Conservation (phyloP, 352 stramenopile species). For the Phytophthora megakarya region DNA sequence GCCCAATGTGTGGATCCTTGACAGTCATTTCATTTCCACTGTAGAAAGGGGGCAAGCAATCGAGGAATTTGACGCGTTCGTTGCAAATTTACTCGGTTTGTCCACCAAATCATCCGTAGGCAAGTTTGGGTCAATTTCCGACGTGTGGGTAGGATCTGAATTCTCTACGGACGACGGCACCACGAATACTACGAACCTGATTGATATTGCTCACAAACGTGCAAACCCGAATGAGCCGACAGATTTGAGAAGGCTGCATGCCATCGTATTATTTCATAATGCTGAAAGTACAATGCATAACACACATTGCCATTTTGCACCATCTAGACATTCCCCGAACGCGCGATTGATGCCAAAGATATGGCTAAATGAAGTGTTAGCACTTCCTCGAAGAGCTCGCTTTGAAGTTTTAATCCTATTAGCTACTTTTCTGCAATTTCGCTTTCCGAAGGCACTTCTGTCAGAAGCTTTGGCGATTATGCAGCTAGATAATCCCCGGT, state of each 20-base stretch:
- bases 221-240: slow-evolving; percentile 5
- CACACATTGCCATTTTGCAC: slow-evolving; percentile 45
- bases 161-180: background rate
- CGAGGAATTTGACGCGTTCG: slow-evolving; percentile 48
- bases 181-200: slow-evolving; percentile 9
- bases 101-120: background rate
- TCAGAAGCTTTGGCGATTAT: slow-evolving; percentile 52
- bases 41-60: slow-evolving; percentile 45
- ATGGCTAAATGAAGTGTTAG: slow-evolving; percentile 36
- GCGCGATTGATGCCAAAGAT: slow-evolving; percentile 42
- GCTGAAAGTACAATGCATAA: slow-evolving; percentile 54
- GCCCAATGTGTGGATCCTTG: slow-evolving; percentile 61
- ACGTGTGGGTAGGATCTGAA: slow-evolving; percentile 38
- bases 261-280: slow-evolving; percentile 54
- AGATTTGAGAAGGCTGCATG: slow-evolving; percentile 48
- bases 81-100: slow-evolving; percentile 28
- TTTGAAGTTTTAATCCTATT: slow-evolving; percentile 49
- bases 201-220: slow-evolving; percentile 29
- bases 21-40: slow-evolving; percentile 60
- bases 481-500: slow-evolving; percentile 35
- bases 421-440: slow-evolving; percentile 48
- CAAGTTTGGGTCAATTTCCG: slow-evolving; percentile 46
- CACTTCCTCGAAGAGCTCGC: slow-evolving; percentile 29
- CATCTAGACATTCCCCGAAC: slow-evolving; percentile 39
- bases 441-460: slow-evolving; percentile 41